These are phyloP conservation scores for Aspergillus niger DNA, from an alignment of 2,329 filamentous ascomycete genomes.

Conservation along the genomic window DNA sequence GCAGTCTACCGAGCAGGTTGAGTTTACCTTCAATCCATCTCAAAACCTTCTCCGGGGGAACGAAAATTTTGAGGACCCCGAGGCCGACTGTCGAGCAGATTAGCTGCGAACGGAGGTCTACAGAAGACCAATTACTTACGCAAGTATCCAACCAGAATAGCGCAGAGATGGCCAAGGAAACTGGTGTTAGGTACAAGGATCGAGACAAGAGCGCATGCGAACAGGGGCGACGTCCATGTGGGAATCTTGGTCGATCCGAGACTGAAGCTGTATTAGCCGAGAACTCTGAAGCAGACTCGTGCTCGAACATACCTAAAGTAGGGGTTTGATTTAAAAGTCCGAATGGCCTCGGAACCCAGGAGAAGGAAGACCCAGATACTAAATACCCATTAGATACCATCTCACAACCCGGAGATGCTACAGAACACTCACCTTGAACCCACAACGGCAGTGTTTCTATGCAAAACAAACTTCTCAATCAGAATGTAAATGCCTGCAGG, in stretches of 20 bases:
- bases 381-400: constrained; percentile 14
- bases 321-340: constrained; percentile 80
- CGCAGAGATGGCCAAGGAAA: constrained; percentile 82
- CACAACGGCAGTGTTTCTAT: constrained; percentile 71
- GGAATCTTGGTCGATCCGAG: constrained; percentile 72
- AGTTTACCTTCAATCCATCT: constrained; percentile 87
- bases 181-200: constrained; percentile 80
- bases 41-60: constrained; percentile 83
- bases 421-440: constrained; percentile 70
- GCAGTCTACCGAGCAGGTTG: constrained; percentile 78
- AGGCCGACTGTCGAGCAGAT: constrained; percentile 64
- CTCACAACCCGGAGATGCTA: background rate
- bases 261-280: constrained; percentile 38
- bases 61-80: constrained; percentile 85
- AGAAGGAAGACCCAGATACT: constrained; percentile 94
- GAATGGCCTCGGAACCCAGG: constrained; percentile 79
- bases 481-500: constrained; percentile 80
- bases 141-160: constrained; percentile 79
- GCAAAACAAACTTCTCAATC: constrained; percentile 72
- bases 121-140: constrained; percentile 58
- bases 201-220: constrained; percentile 71
- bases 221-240: constrained; percentile 87
- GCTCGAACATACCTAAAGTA: constrained; percentile 61
- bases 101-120: background rate
- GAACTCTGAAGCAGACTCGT: background rate